Base-by-base conservation (phyloP, 2,329 filamentous ascomycete genomes). In the Chaetomium olivaceum region DNA sequence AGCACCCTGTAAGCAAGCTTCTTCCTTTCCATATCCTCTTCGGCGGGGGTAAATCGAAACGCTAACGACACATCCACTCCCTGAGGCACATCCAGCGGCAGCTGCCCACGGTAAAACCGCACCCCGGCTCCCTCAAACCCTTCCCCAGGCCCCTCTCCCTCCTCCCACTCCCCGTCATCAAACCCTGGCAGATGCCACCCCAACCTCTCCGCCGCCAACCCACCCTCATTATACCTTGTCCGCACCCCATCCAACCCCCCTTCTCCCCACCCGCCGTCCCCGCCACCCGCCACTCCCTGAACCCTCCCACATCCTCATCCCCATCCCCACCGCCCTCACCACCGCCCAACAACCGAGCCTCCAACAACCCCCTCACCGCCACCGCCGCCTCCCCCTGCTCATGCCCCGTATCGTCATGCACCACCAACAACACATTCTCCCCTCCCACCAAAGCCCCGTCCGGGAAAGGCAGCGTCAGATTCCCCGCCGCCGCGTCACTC, bases 361-460 rank as follows among this genome's bases (percentile, higher is more conserved):
- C 55, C 31, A 62, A 8, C 23, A 55, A 12, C 33, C 59, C 50
- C 31, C 59, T n/a, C 33, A 23, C 14, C 3, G 16, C 31, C 14
- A 31, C 33, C 33, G 59, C 59, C 33, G 7, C 59, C 11, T 11
- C 50, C 9, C 14, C 21, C 55, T 63, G 27, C n/a, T 63, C 61
- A 36, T 58, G 61, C 23, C 61, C 61, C 23, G 31, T 63, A 36
- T 63, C 55, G 21, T 63, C 61, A 4, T 58, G 55, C 19, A 63
- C 23, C 16, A 63, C 23, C 6, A 58, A 5, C 31, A 63, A 14
- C 16, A 63, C 61, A 33, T 62, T 62, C 23, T 48, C 51, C 19
- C 19, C 39, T 4, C 11, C 16, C 50, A 16, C 8, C n/a, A 58
- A 14, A 7, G 5, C 25, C 12, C 54, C 55, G 2, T 51, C n/a